Base-by-base conservation (phyloP, 345 rosid species). In the Conringia planisiliqua region DNA sequence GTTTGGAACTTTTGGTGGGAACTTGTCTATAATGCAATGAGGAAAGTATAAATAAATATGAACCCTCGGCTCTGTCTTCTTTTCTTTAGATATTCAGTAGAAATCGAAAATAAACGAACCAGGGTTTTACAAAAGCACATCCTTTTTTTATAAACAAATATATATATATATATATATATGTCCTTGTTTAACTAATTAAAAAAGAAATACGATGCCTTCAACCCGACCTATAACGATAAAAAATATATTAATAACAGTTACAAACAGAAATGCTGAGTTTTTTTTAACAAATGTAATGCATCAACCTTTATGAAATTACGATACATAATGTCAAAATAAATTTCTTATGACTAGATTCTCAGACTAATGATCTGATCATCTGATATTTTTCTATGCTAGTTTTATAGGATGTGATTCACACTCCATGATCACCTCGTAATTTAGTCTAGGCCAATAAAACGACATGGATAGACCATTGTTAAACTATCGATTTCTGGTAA, bases 11-110 rank as follows among this genome's bases (percentile, higher is more conserved):
- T 71, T 46, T 36, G 48, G 36, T 59, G 35, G 65, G 56, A 70
- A 57, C 66, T 59, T 59, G 43, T 47, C 47, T 70, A 32, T 59
- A 43, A 56, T 57, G 43, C 64, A 70, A 18, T 32, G 22, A 69
- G 17, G 32, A 70, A 55, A 16, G 51, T 16, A 11, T n/a, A 40
- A 7, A 55, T 24, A 16, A 54, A 55, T 29, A 60, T 36, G 29
- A 17, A 55, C 17, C 17, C 27, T 43, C 10, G 10, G 65, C 64
- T 70, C 24, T 22, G 22, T 18, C 33, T 17, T 54, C 20, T 50
- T 20, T 20, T 38, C n/a, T 36, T 35, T 58, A 33, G 11, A 58
- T 57, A 32, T 35, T 9, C 2, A 17, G 33, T 35, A 38, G 5
- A 59, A 60, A 56, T n/a, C 30, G 3, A 38, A 39, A 58, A 48